Evolutionary conservation across 2,329 filamentous ascomycete species (phyloP).

Genomic region (Phaeophleospora eucalypticola): DNA sequence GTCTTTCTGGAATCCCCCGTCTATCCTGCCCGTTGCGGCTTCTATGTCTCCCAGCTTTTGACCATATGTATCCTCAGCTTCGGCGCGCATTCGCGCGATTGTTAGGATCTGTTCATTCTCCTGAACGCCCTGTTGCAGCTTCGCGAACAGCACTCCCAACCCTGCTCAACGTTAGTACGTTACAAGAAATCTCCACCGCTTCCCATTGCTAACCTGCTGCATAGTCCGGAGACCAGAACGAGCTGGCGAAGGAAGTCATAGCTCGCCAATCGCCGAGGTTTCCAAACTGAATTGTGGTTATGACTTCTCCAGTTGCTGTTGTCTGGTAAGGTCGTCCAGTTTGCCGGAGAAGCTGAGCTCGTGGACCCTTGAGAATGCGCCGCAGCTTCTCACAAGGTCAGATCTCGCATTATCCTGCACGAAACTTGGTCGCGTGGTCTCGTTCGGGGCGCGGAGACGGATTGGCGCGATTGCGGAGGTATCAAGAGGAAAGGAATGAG

Average conservation of each 20-base stretch:
- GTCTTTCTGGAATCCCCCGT: conserved; percentile 80
- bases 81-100: conserved; percentile 87
- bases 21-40: conserved; percentile 73
- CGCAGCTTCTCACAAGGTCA: not conserved
- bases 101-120: conserved; percentile 94
- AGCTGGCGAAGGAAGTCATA: conserved; percentile 89
- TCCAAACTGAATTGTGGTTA: not conserved
- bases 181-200: conserved; percentile 22
- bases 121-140: conserved; percentile 91
- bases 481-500: not conserved
- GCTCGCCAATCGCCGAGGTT: conserved; percentile 11
- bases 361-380: not conserved
- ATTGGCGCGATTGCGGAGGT: not conserved
- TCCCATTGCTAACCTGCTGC: conserved; percentile 71
- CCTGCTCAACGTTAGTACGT: conserved; percentile 39
- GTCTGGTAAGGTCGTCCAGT: not conserved
- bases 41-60: conserved; percentile 76
- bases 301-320: not conserved
- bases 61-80: conserved; percentile 89
- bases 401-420: not conserved
- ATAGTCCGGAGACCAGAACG: conserved; percentile 98
- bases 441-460: not conserved
- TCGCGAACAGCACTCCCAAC: conserved; percentile 88
- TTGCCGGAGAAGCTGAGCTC: not conserved
- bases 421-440: not conserved